Percentiles rank a stretch among this genome's conserved stretches.
These are phyloP conservation scores for Melampsora abietis-canadensis DNA, from an alignment of 1,284 basidiomycete species.

Conservation along the genomic window DNA sequence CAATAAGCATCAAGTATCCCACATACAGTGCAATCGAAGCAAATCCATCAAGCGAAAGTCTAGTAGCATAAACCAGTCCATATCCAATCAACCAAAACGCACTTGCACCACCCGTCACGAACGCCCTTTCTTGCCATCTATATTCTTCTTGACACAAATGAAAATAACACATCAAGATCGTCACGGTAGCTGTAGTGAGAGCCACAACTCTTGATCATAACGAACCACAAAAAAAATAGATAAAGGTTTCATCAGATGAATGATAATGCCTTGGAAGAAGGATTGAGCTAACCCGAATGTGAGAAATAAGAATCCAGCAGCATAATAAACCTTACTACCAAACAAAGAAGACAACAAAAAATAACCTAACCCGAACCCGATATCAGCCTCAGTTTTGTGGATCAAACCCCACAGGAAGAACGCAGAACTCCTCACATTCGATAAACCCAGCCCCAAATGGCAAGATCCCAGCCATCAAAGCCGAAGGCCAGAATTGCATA, in stretches of 20 bases:
- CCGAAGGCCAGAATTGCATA: conserved; percentile 61
- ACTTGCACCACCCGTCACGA: conserved; percentile 88
- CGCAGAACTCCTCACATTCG: conserved; percentile 10
- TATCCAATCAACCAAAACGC: conserved; percentile 81
- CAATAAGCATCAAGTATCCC: conserved; percentile 82
- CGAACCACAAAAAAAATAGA: background rate
- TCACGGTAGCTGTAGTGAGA: conserved; percentile 82
- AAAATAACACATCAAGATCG: conserved; percentile 71
- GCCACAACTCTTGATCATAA: conserved; percentile 66
- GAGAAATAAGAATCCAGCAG: conserved; percentile 89
- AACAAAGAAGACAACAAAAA: conserved; percentile 33
- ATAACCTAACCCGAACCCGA: conserved; percentile 58
- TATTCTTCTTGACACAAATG: conserved; percentile 93
- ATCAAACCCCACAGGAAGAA: background rate
- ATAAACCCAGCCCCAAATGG: conserved; percentile 67
- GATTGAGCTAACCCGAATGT: conserved; percentile 56
- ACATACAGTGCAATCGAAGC: conserved; percentile 82
- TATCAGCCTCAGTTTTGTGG: conserved; percentile 62
- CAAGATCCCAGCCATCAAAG: conserved; percentile 80
- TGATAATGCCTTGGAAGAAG: background rate
- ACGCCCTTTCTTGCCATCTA: conserved; percentile 94
- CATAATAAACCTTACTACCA: conserved; percentile 60
- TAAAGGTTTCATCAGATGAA: background rate
- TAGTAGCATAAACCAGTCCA: conserved; percentile 74
- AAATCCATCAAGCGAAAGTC: conserved; percentile 76